Conservation (phyloP, 441 rosid genomes). For the Metrosideros polymorpha region DNA sequence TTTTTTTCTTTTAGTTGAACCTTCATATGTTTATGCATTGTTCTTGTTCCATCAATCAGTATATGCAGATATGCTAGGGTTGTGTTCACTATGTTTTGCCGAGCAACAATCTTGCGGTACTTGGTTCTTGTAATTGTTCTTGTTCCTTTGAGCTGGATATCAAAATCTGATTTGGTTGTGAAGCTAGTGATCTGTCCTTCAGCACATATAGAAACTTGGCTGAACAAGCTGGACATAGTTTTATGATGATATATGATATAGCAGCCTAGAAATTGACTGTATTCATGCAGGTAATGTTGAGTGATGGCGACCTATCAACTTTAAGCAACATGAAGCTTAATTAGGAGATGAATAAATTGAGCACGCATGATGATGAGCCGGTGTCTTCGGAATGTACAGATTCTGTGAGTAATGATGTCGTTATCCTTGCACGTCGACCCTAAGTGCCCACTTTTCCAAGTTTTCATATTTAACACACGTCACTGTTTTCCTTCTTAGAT, state of each 20-base stretch:
- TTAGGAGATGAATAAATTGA: slow-evolving; percentile 44
- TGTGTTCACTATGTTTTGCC: background rate
- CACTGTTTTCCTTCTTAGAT: background rate
- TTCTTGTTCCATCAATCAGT: background rate
- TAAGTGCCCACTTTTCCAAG: background rate
- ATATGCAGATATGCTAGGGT: background rate
- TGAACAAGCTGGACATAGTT: background rate
- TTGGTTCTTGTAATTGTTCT: background rate
- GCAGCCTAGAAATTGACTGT: background rate
- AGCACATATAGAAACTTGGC: background rate
- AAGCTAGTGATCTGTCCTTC: background rate
- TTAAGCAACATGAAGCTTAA: slow-evolving; percentile 65
- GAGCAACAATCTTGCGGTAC: background rate
- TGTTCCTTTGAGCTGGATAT: background rate
- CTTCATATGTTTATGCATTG: background rate
- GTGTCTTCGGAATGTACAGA: slow-evolving; percentile 15
- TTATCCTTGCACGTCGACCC: background rate
- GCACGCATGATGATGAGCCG: slow-evolving; percentile 7
- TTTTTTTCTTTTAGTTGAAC: background rate
- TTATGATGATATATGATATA: background rate
- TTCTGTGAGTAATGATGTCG: slow-evolving; percentile 26
- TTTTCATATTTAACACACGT: background rate
- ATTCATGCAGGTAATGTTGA: slow-evolving; percentile 49
- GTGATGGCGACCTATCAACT: slow-evolving; percentile 69
- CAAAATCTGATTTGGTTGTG: background rate